Evolutionary conservation across 106 monocot genomes (phyloP).

Genomic region (Dactylorhiza incarnata): DNA sequence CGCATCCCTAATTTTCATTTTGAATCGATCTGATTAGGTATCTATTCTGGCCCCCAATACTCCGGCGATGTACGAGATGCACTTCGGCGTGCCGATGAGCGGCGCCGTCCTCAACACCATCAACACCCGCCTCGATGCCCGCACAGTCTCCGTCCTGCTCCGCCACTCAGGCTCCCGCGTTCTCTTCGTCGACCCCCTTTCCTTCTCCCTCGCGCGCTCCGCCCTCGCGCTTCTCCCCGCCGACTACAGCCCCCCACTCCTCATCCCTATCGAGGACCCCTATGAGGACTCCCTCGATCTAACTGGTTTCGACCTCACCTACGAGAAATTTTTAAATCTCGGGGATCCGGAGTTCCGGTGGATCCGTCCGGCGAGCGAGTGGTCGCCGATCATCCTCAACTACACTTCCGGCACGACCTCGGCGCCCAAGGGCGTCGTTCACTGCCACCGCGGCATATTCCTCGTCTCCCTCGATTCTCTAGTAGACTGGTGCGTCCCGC

Average conservation of each 20-base stretch:
- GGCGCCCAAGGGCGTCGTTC: slow-evolving; percentile 77
- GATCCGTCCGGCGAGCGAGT: slow-evolving; percentile 52
- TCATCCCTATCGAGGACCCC: slow-evolving; percentile 34
- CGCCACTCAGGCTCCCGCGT: slow-evolving; percentile 23
- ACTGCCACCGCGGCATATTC: slow-evolving; percentile 71
- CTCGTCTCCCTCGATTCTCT: slow-evolving; percentile 38
- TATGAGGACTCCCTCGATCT: neutral
- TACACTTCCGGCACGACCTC: slow-evolving; percentile 90
- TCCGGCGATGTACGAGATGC: slow-evolving; percentile 75
- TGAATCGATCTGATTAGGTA: slow-evolving; percentile 6
- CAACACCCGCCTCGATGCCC: slow-evolving; percentile 33
- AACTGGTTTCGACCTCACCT: slow-evolving; percentile 10
- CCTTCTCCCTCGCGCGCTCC: slow-evolving; percentile 10
- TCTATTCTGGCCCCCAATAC: slow-evolving; percentile 27
- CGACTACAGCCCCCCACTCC: slow-evolving; percentile 3
- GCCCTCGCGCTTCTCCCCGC: slow-evolving; percentile 16
- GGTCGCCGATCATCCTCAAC: slow-evolving; percentile 74
- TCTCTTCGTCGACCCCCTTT: slow-evolving; percentile 28
- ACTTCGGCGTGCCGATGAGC: slow-evolving; percentile 63
- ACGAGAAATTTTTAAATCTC: slow-evolving; percentile 36
- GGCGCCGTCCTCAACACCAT: slow-evolving; percentile 44
- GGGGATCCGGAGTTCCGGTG: slow-evolving; percentile 58
- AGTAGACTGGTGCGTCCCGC: slow-evolving; percentile 48
- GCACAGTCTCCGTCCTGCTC: slow-evolving; percentile 34
- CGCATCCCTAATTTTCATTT: neutral